A percentile compares a stretch with the other conserved stretches of the same genome.
These are phyloP conservation scores for Acanthamoeba royreba DNA, from an alignment of 208 protist genomes.

Conservation along the genomic window DNA sequence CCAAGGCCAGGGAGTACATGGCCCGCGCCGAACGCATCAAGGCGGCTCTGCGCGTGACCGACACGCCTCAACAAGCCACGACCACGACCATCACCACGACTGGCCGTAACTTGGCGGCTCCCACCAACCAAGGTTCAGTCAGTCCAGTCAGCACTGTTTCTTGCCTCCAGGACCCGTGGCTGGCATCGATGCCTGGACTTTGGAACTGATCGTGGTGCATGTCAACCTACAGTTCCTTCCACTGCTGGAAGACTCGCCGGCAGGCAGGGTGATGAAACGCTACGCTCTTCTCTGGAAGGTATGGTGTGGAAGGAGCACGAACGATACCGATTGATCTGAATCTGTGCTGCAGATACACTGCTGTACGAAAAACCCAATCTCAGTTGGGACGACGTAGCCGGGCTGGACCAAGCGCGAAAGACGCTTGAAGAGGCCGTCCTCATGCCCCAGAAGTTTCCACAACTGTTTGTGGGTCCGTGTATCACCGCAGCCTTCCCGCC, in stretches of 20 bases:
- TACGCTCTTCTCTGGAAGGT: not conserved
- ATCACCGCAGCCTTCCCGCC: too few relatives aligned
- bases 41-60: not conserved
- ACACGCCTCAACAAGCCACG: not conserved
- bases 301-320: not conserved
- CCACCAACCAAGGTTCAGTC: too few relatives aligned
- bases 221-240: not conserved
- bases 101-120: not conserved
- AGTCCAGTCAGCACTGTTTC: too few relatives aligned
- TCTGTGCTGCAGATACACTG: conserved; percentile 81
- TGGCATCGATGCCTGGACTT: too few relatives aligned
- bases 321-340: not conserved
- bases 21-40: not conserved
- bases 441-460: conserved; percentile 93
- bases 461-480: conserved; percentile 90
- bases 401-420: conserved; percentile 92
- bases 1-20: not conserved
- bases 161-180: too few relatives aligned
- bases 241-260: not conserved
- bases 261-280: not conserved
- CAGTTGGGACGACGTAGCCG: conserved; percentile 92
- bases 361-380: conserved; percentile 92
- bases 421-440: conserved; percentile 95
- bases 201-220: not conserved
- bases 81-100: not conserved